Conservation (phyloP, 2,329 filamentous ascomycete species). For the Pestalotiopsis sp. region DNA sequence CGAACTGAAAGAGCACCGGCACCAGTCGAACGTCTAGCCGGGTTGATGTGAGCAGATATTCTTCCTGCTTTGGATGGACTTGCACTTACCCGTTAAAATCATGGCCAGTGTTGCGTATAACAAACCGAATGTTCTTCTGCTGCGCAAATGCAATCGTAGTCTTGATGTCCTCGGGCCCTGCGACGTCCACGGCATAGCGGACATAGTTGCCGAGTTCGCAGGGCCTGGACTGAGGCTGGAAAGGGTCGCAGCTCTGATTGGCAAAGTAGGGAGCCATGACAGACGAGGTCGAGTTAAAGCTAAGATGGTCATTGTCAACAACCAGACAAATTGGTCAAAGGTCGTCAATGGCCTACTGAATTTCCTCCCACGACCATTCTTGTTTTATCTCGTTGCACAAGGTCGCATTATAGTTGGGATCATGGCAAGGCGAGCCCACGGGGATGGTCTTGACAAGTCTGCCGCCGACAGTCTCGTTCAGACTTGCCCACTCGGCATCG, state of each 20-base stretch:
- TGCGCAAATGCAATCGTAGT: conserved; percentile 21
- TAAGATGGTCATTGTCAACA: not conserved
- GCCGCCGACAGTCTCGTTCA: conserved; percentile 49
- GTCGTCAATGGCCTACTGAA: not conserved
- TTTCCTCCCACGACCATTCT: not conserved
- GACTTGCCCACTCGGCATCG: conserved; percentile 22
- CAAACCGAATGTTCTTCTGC: conserved; percentile 44
- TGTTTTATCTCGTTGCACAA: conserved; percentile 30
- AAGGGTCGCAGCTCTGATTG: conserved; percentile 16
- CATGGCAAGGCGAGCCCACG: conserved; percentile 48
- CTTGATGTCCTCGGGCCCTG: not conserved
- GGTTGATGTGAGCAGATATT: no score
- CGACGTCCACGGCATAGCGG: conserved; percentile 12
- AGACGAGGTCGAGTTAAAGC: conserved; percentile 15
- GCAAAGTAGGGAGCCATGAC: conserved; percentile 16
- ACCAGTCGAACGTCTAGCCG: conserved; percentile 55
- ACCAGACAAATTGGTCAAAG: not conserved
- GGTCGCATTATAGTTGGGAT: conserved; percentile 37
- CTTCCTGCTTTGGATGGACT: no score
- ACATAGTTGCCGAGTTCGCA: conserved; percentile 15
- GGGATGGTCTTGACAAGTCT: conserved; percentile 48
- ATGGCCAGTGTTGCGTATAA: conserved; percentile 54
- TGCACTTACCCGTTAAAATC: conserved; percentile 29
- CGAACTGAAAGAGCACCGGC: conserved; percentile 50
- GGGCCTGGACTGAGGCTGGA: not conserved